These are phyloP conservation scores for Diaporthe nobilis DNA, from an alignment of 2,329 filamentous ascomycete genomes.

Conservation along the genomic window DNA sequence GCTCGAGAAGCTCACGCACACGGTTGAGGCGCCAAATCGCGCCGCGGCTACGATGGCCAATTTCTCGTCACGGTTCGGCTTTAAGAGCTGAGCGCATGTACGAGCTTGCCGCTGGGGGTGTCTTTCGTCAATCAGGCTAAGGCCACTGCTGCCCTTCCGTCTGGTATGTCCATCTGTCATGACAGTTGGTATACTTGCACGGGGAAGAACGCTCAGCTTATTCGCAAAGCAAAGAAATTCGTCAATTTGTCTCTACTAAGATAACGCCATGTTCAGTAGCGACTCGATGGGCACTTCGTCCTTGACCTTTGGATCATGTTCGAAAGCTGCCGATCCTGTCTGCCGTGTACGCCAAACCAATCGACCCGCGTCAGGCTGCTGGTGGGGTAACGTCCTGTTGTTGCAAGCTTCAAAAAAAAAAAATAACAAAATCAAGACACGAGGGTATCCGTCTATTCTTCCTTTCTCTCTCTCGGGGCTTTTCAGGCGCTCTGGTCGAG, in stretches of 20 bases:
- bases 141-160: neutral
- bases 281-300: conserved; percentile 7
- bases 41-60: conserved; percentile 77
- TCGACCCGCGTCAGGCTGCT: conserved; percentile 29
- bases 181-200: conserved; percentile 27
- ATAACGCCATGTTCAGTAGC: conserved; percentile 25
- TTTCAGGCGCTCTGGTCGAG: conserved; percentile 41
- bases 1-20: conserved; percentile 86
- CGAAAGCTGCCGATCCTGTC: conserved; percentile 19
- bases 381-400: conserved; percentile 35
- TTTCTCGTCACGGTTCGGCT: conserved; percentile 82
- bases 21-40: conserved; percentile 70
- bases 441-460: conserved; percentile 30
- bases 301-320: conserved; percentile 14
- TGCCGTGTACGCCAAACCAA: conserved; percentile 31
- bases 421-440: conserved; percentile 1
- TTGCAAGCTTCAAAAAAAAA: conserved; percentile 6
- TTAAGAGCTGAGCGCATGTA: conserved; percentile 56
- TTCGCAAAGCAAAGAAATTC: neutral
- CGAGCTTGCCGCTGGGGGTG: neutral
- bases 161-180: neutral
- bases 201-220: neutral
- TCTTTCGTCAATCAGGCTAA: neutral
- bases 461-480: neutral
- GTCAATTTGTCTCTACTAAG: conserved; percentile 36